A percentile compares a stretch with the other conserved stretches of the same genome.
These are phyloP conservation scores for Dioscorea cayenensis DNA, from an alignment of 116 monocot species.

Conservation along the genomic window DNA sequence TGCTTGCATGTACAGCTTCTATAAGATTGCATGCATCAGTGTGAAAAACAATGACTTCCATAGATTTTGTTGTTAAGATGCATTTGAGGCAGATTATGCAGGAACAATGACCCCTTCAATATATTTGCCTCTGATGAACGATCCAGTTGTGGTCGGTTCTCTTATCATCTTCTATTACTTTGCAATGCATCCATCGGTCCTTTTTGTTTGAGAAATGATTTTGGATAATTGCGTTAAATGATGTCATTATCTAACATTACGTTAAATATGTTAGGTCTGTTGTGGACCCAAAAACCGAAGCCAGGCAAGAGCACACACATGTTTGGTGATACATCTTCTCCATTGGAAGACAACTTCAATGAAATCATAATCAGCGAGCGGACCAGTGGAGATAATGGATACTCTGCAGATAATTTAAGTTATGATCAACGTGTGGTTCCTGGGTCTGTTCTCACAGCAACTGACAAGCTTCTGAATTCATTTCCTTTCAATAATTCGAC, in stretches of 20 bases:
- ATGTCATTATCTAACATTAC: background rate
- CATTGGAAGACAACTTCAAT: constrained; percentile 5
- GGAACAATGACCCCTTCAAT: too few relatives aligned
- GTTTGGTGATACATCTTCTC: constrained; percentile 5
- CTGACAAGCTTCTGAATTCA: constrained; percentile 49
- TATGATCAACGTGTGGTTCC: constrained; percentile 14
- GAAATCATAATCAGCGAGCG: constrained; percentile 1
- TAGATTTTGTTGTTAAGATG: too few relatives aligned
- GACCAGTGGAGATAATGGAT: background rate
- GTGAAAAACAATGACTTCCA: too few relatives aligned
- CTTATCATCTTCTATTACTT: too few relatives aligned
- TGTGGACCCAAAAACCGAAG: constrained; percentile 34
- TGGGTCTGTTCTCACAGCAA: constrained; percentile 68
- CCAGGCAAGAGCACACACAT: constrained; percentile 5
- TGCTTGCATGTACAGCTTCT: too few relatives aligned
- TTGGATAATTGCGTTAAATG: background rate
- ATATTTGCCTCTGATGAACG: too few relatives aligned
- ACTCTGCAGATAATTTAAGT: constrained; percentile 1
- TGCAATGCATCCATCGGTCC: background rate
- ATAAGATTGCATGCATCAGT: too few relatives aligned
- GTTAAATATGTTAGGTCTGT: constrained; percentile 26
- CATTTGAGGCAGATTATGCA: too few relatives aligned
- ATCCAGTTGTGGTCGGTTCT: too few relatives aligned
- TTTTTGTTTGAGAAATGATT: background rate
- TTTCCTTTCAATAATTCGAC: constrained; percentile 62